These are phyloP conservation scores for Vitis rotundifolia DNA, from an alignment of 164 flowering plant genomes.

Conservation along the genomic window DNA sequence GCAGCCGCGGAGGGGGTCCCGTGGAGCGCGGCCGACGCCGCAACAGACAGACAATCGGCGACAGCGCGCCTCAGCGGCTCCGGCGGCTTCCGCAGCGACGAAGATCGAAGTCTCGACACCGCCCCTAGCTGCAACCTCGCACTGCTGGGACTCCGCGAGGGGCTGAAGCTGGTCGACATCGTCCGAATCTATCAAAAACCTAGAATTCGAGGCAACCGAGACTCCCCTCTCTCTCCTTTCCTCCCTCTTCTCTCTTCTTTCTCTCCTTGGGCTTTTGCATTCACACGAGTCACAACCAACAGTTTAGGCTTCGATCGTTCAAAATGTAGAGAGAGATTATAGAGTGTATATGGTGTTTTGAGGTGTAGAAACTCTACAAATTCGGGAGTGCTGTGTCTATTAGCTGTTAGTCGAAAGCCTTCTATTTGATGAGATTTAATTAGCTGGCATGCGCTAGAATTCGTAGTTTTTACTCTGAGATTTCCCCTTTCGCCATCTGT, in stretches of 20 bases:
- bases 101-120: conserved; percentile 73
- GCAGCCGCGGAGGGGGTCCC: conserved; percentile 47
- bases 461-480: neutral
- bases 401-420: conserved; percentile 16
- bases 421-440: conserved; percentile 14
- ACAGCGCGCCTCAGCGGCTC: conserved; percentile 96
- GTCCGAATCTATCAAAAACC: neutral
- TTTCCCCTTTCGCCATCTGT: too few species aligned
- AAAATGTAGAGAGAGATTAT: neutral
- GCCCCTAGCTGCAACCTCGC: conserved; percentile 49
- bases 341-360: neutral
- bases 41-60: conserved; percentile 71
- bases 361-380: conserved; percentile 10
- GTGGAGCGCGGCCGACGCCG: conserved; percentile 43
- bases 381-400: conserved; percentile 6
- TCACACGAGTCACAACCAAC: conserved; percentile 5
- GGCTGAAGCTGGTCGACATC: conserved; percentile 50
- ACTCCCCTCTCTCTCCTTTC: neutral
- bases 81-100: conserved; percentile 76
- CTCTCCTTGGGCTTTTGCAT: conserved; percentile 1
- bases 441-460: conserved; percentile 35
- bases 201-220: too few species aligned
- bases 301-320: neutral
- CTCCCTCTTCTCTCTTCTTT: neutral
- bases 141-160: conserved; percentile 48